A percentile compares a stretch with the other conserved stretches of the same genome.
Evolutionary conservation across 2,329 filamentous ascomycete genomes (phyloP).

Genomic region (Huntiella savannae): DNA sequence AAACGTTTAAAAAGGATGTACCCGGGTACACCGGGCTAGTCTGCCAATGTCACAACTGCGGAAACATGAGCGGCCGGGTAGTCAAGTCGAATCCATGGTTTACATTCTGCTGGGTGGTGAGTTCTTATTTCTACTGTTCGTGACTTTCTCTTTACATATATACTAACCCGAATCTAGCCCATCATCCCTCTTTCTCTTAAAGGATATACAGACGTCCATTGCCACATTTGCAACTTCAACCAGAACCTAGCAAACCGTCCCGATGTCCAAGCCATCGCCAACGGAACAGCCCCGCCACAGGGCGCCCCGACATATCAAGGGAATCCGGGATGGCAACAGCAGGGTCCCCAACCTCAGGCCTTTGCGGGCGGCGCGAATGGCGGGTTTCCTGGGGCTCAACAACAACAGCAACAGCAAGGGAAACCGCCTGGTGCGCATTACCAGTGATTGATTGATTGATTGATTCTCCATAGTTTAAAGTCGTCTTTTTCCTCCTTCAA

Average conservation of each 20-base stretch:
- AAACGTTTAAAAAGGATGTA: constrained; percentile 40
- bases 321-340: constrained; percentile 18
- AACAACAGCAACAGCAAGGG: neutral
- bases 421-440: constrained; percentile 7
- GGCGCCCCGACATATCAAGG: constrained; percentile 6
- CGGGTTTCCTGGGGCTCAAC: neutral
- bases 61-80: constrained; percentile 40
- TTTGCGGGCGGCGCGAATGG: neutral
- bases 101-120: constrained; percentile 57
- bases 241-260: constrained; percentile 42
- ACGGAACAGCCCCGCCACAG: constrained; percentile 18
- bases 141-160: constrained; percentile 12
- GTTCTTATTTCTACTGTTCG: constrained; percentile 15
- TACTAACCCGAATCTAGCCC: constrained; percentile 26
- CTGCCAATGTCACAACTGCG: constrained; percentile 48
- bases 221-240: constrained; percentile 58
- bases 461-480: neutral
- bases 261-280: constrained; percentile 34
- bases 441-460: constrained; percentile 1
- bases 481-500: too few species aligned
- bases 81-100: constrained; percentile 54
- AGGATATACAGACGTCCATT: constrained; percentile 50
- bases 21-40: constrained; percentile 41
- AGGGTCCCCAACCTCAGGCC: constrained; percentile 11
- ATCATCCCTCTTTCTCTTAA: constrained; percentile 51